Evolutionary conservation across 202 grass and related monocot genomes (phyloP).

Genomic region (Cymbopogon flexuosus): DNA sequence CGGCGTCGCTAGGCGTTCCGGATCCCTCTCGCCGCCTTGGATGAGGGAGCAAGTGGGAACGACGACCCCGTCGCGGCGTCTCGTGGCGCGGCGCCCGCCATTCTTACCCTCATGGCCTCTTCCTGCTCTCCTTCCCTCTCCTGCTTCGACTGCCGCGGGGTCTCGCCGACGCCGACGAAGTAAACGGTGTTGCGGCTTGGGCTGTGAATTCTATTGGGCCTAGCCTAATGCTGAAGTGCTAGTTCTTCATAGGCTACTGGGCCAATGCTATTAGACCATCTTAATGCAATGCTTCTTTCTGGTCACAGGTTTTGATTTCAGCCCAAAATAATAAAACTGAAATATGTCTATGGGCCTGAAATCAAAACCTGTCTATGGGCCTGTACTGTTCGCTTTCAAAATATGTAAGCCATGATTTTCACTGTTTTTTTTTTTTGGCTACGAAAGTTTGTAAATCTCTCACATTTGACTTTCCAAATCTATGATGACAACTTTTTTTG

Average conservation of each 20-base stretch:
- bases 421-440: too few species aligned
- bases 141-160: background rate
- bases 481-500: too few species aligned
- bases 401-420: too few species aligned
- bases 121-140: background rate
- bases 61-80: background rate
- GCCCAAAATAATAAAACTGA: background rate
- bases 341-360: too few species aligned
- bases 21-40: background rate
- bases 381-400: too few species aligned
- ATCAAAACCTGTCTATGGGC: background rate
- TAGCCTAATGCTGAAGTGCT: background rate
- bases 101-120: constrained; percentile 6
- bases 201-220: background rate
- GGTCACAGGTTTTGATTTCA: background rate
- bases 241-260: background rate
- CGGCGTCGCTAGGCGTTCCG: background rate
- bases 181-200: background rate
- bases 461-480: too few species aligned
- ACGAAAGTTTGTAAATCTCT: too few species aligned
- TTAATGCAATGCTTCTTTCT: too few species aligned
- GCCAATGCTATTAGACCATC: background rate
- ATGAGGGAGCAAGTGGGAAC: background rate
- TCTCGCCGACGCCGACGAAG: background rate
- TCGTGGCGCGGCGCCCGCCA: background rate